Evolutionary conservation across 371 early-diverging fungal genomes (phyloP), one percentile per base, ranked within the genome.

Genomic region (Circinella umbellata): DNA sequence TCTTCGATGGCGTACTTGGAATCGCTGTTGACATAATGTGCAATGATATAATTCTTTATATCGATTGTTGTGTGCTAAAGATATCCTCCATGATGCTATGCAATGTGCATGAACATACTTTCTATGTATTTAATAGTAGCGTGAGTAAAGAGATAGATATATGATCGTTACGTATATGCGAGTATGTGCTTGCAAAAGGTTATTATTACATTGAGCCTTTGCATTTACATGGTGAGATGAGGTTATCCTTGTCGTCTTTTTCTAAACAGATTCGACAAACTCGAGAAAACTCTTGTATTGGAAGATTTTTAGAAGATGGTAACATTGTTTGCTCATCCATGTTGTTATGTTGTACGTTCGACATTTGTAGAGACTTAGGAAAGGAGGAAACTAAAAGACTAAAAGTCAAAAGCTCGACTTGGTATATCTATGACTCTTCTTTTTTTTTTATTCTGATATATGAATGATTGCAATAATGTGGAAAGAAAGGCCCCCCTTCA

Each of bases 41-140:
- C 85, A 82, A 14, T 73, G 70, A 63, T 80, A 76, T 3, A 78
- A 60, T 47, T 84, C 82, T 4, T 54, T 69, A 9, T 75, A 70
- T 63, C 82, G 66, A 14, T 78, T 80, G 35, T 65, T 70, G 14
- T 69, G 63, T 37, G 77, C 57, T 5, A 79, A 51, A 64, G 79
- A 68, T 48, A 70, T 73, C 38, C 84, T 80, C 89, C 89, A 88
- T 14, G 82, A 84, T 15, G 77, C 84, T 42, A 88, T 77, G 47
- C 89, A 88, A 51, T 76, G 76, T n/a, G 83, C 75, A 70, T 88
- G 89, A 20, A 88, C 86, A 64, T 84, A 88, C 73, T 88, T 88
- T 48, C 84, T 84, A 54, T 42, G 42, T 42, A 42, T 27, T 27
- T 27, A 27, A 27, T 27, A 27, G 2, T 27, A 27, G 27, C 27